A percentile compares a stretch with the other conserved stretches of the same genome.
Conservation (phyloP, 495 filamentous ascomycete genomes). For the Penicillium canariense region DNA sequence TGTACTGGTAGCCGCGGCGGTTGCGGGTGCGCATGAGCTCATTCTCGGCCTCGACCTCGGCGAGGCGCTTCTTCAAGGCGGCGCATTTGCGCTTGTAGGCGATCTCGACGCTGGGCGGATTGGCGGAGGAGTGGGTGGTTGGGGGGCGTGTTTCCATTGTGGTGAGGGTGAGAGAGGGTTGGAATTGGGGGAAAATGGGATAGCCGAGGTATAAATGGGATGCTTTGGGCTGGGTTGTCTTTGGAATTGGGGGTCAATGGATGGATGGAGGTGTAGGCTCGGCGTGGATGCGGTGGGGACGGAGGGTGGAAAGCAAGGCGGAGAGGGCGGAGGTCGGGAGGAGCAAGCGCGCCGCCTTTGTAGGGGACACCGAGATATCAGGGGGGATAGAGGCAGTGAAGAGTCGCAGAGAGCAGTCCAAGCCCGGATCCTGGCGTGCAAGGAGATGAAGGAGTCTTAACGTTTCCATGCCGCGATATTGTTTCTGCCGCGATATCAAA, state of each 20-base stretch:
- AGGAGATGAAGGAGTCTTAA: slow-evolving; percentile 9
- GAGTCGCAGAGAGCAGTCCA: neutral
- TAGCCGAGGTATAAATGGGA: neutral
- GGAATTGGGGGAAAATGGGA: neutral
- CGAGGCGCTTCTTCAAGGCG: slow-evolving; percentile 84
- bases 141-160: slow-evolving; percentile 33
- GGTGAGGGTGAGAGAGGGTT: neutral
- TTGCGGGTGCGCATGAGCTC: slow-evolving; percentile 75
- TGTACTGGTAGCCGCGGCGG: slow-evolving; percentile 72
- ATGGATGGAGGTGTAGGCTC: neutral
- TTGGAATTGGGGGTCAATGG: neutral
- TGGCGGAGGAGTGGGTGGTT: slow-evolving; percentile 29
- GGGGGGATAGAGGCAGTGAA: neutral
- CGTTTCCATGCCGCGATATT: slow-evolving; percentile 9
- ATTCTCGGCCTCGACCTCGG: slow-evolving; percentile 86
- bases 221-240: neutral
- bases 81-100: slow-evolving; percentile 98
- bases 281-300: neutral
- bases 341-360: neutral
- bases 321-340: neutral
- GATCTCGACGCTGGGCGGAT: slow-evolving; percentile 88
- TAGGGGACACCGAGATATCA: neutral
- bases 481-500: slow-evolving; percentile 31
- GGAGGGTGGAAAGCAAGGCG: neutral
- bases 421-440: slow-evolving; percentile 1